These are phyloP conservation scores for Cryptococcus floricola DNA, from an alignment of 1,284 basidiomycete species.

Conservation along the genomic window DNA sequence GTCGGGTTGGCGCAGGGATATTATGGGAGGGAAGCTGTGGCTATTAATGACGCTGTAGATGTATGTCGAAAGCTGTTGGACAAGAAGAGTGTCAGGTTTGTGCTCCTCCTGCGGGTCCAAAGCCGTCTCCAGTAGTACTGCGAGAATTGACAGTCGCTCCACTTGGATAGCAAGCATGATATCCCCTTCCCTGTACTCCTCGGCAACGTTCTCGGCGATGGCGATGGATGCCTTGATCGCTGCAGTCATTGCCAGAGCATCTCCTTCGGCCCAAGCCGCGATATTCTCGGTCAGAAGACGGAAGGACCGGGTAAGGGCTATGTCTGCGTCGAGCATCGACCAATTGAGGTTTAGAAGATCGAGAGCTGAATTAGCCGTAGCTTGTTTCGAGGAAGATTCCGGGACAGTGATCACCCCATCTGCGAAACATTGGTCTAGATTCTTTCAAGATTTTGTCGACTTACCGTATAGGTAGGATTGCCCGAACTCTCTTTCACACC, in stretches of 20 bases:
- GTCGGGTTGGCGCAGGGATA: constrained; percentile 66
- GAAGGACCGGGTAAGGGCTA: constrained; percentile 72
- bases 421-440: constrained; percentile 13
- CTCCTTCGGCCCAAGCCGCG: constrained; percentile 62
- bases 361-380: constrained; percentile 45
- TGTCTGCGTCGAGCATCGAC: constrained; percentile 75
- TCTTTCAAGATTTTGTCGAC: constrained; percentile 1
- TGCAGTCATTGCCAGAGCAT: constrained; percentile 56
- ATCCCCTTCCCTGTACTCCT: constrained; percentile 70
- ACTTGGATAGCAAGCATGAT: constrained; percentile 80
- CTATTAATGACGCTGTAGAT: constrained; percentile 67
- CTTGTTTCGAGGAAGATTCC: constrained; percentile 46
- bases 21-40: constrained; percentile 67
- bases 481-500: constrained; percentile 71
- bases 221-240: constrained; percentile 61
- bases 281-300: constrained; percentile 64
- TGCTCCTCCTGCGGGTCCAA: constrained; percentile 55
- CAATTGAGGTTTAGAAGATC: constrained; percentile 56
- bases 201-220: constrained; percentile 63
- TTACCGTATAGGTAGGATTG: constrained; percentile 67
- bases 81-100: constrained; percentile 10
- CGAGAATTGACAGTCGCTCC: constrained; percentile 67
- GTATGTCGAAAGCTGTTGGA: constrained; percentile 56
- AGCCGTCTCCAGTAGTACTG: constrained; percentile 68
- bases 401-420: constrained; percentile 23